phyloP scores from a whole-genome alignment of 2,329 filamentous ascomycete genomes.

The Aspergillus ochraceoroseus region DNA sequence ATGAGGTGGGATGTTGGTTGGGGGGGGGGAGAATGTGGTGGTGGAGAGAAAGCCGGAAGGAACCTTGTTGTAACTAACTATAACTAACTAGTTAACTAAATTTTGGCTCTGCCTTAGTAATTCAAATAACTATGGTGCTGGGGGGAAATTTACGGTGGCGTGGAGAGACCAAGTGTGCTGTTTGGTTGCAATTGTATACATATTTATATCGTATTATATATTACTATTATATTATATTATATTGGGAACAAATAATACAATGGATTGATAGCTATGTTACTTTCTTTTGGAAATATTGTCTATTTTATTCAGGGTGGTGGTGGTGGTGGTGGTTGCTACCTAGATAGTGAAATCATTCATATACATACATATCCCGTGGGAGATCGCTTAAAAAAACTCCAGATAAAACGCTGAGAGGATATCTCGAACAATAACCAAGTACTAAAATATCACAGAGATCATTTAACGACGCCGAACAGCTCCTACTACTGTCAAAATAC shows the following conservation, averaged over 20 bases:
- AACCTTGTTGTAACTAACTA: conserved; percentile 2
- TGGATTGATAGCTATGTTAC: no score
- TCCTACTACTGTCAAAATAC: conserved; percentile 66
- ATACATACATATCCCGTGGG: neutral
- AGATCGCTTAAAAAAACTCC: conserved; percentile 1
- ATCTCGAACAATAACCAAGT: conserved; percentile 14
- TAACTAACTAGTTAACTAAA: no score
- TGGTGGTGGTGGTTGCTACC: no score
- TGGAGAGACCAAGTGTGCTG: conserved; percentile 5
- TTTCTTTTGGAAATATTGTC: no score
- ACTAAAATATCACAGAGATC: conserved; percentile 2
- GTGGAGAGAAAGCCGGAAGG: neutral
- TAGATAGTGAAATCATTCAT: neutral
- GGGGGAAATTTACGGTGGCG: conserved; percentile 11
- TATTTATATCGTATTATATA: no score
- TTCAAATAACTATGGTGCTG: no score
- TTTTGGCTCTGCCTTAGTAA: no score
- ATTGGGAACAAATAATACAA: no score
- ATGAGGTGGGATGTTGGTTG: neutral
- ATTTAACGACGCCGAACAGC: conserved; percentile 32
- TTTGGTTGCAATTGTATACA: neutral
- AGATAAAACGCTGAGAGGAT: conserved; percentile 11
- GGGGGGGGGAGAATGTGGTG: neutral
- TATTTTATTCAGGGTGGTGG: no score
- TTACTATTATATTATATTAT: no score